Percentiles rank a stretch among this genome's conserved stretches.
Conservation (phyloP, 2,329 filamentous ascomycete species). For the Fusarium mangiferae region DNA sequence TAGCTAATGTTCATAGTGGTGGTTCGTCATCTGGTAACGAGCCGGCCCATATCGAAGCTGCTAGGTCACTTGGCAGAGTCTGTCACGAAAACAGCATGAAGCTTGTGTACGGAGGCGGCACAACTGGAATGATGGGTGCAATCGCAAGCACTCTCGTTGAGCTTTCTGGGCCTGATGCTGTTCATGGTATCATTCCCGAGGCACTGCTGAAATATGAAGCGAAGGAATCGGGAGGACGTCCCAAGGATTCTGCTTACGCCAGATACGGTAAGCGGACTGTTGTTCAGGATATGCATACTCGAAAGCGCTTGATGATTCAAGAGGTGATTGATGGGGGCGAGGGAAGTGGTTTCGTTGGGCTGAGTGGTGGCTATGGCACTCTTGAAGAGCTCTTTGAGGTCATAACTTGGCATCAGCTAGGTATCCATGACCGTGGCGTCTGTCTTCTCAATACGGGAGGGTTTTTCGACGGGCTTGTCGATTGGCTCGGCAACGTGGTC, state of each 20-base stretch:
- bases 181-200: not conserved
- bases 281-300: not conserved
- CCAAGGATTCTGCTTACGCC: not conserved
- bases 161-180: not conserved
- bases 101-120: not conserved
- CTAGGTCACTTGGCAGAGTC: not conserved
- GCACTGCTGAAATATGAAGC: not conserved
- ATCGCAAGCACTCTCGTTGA: not conserved
- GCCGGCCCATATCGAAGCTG: not conserved
- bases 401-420: not conserved
- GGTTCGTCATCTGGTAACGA: not conserved
- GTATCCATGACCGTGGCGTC: not conserved
- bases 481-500: not conserved
- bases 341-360: not conserved
- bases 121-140: not conserved
- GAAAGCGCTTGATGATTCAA: not conserved
- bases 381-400: not conserved
- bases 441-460: not conserved
- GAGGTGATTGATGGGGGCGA: not conserved
- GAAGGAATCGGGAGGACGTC: not conserved
- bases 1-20: not conserved
- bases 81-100: not conserved
- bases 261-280: not conserved
- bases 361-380: not conserved
- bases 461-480: not conserved